These are phyloP conservation scores for Astrothelium macrocarpum DNA, from an alignment of 495 filamentous ascomycete genomes.

Conservation along the genomic window DNA sequence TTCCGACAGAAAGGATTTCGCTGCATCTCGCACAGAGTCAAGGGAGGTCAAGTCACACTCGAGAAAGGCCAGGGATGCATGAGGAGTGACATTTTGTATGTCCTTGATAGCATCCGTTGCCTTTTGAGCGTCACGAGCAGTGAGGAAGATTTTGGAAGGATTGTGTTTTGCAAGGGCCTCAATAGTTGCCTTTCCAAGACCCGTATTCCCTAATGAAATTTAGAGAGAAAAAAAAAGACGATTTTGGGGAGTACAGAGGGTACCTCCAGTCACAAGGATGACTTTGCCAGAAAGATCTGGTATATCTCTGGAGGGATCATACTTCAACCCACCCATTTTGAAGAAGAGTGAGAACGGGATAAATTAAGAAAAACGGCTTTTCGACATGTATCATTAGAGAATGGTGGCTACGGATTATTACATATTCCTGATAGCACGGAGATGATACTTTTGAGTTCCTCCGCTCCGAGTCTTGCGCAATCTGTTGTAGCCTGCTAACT, in stretches of 20 bases:
- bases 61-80: conserved; percentile 12
- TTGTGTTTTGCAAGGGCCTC: conserved; percentile 15
- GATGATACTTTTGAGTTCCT: neutral
- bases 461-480: neutral
- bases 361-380: no score
- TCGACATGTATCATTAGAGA: no score
- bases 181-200: conserved; percentile 16
- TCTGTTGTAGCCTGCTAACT: neutral
- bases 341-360: neutral
- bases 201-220: neutral
- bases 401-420: no score
- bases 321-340: neutral
- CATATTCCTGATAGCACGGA: neutral
- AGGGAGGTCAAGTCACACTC: conserved; percentile 20
- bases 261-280: conserved; percentile 20
- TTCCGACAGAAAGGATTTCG: conserved; percentile 8
- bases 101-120: conserved; percentile 14
- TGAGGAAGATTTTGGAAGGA: conserved; percentile 17
- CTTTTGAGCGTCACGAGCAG: conserved; percentile 14
- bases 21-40: conserved; percentile 12
- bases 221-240: neutral
- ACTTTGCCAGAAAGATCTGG: conserved; percentile 19
- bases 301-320: conserved; percentile 16
- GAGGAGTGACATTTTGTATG: conserved; percentile 5
- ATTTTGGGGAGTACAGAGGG: no score